A percentile compares a stretch with the other conserved stretches of the same genome.
phyloP scores from a whole-genome alignment of 768 basidiomycete genomes.

The Infundibulicybe gibba region DNA sequence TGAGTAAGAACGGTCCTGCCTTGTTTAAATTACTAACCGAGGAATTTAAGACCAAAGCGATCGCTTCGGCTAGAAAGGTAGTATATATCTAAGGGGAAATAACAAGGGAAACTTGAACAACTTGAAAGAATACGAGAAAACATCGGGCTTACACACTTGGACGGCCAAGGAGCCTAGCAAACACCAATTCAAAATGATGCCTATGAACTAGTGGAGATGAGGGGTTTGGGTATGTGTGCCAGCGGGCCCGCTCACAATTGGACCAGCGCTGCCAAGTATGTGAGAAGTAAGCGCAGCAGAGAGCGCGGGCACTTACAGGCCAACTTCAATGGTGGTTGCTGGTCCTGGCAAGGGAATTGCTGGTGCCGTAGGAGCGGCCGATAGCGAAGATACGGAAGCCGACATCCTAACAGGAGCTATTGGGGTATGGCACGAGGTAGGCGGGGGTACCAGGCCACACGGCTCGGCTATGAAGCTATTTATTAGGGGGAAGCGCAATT shows the following conservation, averaged over 20 bases:
- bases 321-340: background rate
- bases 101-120: background rate
- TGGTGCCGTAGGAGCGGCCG: no score
- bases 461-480: no score
- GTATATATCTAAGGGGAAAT: conserved; percentile 1
- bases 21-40: conserved; percentile 1
- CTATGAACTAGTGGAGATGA: conserved; percentile 1
- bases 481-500: no score
- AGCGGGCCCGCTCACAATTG: conserved; percentile 1
- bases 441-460: no score
- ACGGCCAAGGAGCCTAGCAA: conserved; percentile 3
- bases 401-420: no score
- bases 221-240: background rate
- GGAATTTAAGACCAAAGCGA: conserved; percentile 3
- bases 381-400: no score
- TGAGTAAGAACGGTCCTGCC: background rate
- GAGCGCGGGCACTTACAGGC: background rate
- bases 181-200: conserved; percentile 5
- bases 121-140: background rate
- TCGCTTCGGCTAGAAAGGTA: conserved; percentile 4
- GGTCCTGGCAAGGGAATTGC: background rate
- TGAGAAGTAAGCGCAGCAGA: background rate
- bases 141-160: conserved; percentile 3
- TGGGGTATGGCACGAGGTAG: no score
- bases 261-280: background rate